Evolutionary conservation across 192 early-diverging fungal species (phyloP).

Genomic region (Mortierella claussenii): DNA sequence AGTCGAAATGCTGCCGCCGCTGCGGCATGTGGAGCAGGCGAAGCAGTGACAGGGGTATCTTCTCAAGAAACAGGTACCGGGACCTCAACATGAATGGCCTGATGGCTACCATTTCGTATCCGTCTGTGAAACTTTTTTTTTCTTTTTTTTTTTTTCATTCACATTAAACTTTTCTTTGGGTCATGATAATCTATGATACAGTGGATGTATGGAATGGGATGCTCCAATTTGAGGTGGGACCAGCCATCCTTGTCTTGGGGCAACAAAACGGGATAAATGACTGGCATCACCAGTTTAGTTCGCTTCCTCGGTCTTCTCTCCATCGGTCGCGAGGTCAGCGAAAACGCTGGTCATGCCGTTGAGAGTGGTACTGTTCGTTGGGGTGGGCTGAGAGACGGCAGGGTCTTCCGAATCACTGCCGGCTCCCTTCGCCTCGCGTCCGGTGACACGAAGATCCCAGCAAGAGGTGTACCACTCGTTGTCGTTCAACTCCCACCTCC

Average conservation of each 20-base stretch:
- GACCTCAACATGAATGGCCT: too few relatives aligned
- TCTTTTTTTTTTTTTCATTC: too few relatives aligned
- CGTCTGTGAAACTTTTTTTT: too few relatives aligned
- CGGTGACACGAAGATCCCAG: constrained; percentile 40
- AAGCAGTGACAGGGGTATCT: too few relatives aligned
- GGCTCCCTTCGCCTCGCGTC: too few relatives aligned
- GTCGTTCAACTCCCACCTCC: constrained; percentile 47
- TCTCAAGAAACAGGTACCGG: too few relatives aligned
- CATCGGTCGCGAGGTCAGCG: neutral
- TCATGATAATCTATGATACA: neutral
- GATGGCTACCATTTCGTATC: too few relatives aligned
- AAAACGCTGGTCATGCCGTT: neutral
- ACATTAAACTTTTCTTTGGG: too few relatives aligned
- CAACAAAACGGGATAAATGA: too few relatives aligned
- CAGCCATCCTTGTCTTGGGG: neutral
- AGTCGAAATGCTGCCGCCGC: constrained; percentile 38
- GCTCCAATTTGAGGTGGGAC: neutral
- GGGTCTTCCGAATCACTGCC: neutral
- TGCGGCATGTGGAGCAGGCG: too few relatives aligned
- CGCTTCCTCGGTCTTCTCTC: neutral
- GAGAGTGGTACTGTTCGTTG: neutral
- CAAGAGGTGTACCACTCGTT: constrained; percentile 50
- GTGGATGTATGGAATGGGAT: neutral
- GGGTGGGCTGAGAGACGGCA: neutral
- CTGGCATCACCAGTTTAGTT: too few relatives aligned